phyloP scores from a whole-genome alignment of 169 alveolate species.

The Cryptosporidium parvum region DNA sequence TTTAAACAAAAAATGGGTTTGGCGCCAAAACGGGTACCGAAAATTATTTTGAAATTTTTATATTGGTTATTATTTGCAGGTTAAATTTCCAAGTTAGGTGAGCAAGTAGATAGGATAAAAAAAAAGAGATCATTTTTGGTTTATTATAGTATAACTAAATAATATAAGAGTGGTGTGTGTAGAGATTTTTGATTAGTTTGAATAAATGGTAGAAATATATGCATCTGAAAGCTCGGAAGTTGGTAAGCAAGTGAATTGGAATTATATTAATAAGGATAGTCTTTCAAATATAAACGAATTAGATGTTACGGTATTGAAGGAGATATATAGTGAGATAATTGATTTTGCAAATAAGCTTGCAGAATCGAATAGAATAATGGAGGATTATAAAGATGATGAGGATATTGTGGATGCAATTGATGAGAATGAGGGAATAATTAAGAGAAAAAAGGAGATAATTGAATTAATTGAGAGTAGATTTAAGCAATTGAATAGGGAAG shows the following conservation, averaged over 20 bases:
- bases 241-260: slow-evolving; percentile 15
- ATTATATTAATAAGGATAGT: background rate
- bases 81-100: background rate
- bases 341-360: slow-evolving; percentile 43
- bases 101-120: background rate
- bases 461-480: slow-evolving; percentile 46
- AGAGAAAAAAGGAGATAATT: slow-evolving; percentile 37
- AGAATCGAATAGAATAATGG: slow-evolving; percentile 38
- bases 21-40: slow-evolving; percentile 13
- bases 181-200: background rate
- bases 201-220: slow-evolving; percentile 39
- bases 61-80: background rate
- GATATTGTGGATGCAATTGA: slow-evolving; percentile 53
- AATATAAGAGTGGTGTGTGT: background rate
- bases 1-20: background rate
- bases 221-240: slow-evolving; percentile 16
- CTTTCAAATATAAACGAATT: background rate
- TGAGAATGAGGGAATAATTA: slow-evolving; percentile 34
- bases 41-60: background rate
- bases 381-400: slow-evolving; percentile 34
- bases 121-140: background rate
- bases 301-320: slow-evolving; percentile 17
- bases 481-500: slow-evolving; percentile 1
- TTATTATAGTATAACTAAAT: background rate
- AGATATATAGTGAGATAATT: slow-evolving; percentile 30